phyloP scores from a whole-genome alignment of 1,284 basidiomycete species.

The Rhodotorula sp. region DNA sequence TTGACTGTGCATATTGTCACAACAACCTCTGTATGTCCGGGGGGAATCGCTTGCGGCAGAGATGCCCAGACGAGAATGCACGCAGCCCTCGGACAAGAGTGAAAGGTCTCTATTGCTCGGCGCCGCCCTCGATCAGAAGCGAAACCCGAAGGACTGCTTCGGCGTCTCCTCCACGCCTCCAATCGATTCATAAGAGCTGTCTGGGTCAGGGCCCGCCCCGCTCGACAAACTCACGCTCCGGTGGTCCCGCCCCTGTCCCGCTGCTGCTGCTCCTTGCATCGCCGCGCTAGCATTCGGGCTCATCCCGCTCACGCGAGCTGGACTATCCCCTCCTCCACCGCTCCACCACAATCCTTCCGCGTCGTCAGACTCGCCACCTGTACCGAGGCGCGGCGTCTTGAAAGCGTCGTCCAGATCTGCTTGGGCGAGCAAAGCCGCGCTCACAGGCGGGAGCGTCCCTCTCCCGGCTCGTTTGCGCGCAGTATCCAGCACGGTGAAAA shows the following conservation, averaged over 20 bases:
- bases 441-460: not conserved
- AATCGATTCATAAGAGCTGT: slow-evolving; percentile 6
- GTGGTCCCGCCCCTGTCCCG: not conserved
- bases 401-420: not conserved
- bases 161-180: slow-evolving; percentile 1
- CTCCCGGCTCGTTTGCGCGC: slow-evolving; percentile 10
- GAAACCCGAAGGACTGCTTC: not conserved
- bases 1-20: not conserved
- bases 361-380: not conserved
- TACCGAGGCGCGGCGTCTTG: not conserved
- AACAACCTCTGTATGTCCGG: not conserved
- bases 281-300: not conserved
- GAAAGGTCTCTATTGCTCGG: not conserved
- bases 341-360: not conserved
- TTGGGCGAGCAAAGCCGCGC: slow-evolving; percentile 1
- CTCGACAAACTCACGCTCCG: not conserved
- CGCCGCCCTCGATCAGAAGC: not conserved
- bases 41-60: no score
- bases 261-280: not conserved
- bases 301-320: not conserved
- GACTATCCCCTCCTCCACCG: not conserved
- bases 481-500: slow-evolving; percentile 35
- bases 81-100: not conserved
- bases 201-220: slow-evolving; percentile 3
- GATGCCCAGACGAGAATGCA: no score